Evolutionary conservation across 2,329 filamentous ascomycete genomes (phyloP).

Genomic region (Stagonosporopsis chrysanthemi): DNA sequence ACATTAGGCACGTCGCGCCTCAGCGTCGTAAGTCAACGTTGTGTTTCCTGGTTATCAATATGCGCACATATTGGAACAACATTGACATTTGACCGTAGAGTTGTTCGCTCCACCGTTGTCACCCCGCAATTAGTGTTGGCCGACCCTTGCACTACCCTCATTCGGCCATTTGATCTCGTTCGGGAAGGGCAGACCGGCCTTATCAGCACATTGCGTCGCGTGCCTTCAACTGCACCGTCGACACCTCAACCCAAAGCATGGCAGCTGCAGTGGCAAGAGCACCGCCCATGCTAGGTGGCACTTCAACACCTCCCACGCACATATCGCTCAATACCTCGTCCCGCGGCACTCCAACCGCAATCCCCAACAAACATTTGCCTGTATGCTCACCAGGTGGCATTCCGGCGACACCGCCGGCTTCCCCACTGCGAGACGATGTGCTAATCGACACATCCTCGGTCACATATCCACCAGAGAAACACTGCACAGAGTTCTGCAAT

Average conservation of each 20-base stretch:
- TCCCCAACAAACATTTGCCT: conserved; percentile 90
- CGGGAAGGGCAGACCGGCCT: conserved; percentile 20
- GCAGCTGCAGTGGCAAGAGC: conserved; percentile 53
- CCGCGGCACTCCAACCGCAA: conserved; percentile 66
- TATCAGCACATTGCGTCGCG: conserved; percentile 31
- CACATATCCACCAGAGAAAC: conserved; percentile 75
- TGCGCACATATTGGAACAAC: conserved; percentile 22
- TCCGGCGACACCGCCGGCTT: conserved; percentile 61
- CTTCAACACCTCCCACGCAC: conserved; percentile 59
- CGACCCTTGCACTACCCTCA: conserved; percentile 15
- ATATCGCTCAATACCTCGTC: conserved; percentile 66
- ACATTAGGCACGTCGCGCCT: not conserved
- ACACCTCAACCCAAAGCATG: conserved; percentile 42
- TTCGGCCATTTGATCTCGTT: conserved; percentile 10
- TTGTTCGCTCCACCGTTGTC: conserved; percentile 15
- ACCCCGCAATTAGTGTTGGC: conserved; percentile 20
- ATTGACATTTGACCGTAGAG: conserved; percentile 12
- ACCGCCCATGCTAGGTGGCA: conserved; percentile 46
- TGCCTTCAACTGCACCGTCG: conserved; percentile 35
- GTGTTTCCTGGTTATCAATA: conserved; percentile 14
- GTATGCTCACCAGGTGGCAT: conserved; percentile 80
- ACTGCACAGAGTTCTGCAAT: conserved; percentile 59
- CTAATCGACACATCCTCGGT: conserved; percentile 70
- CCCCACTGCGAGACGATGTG: conserved; percentile 66
- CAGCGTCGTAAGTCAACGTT: conserved; percentile 5